Percentiles rank a stretch among this genome's conserved stretches.
These are phyloP conservation scores for Malassezia pachydermatis DNA, from an alignment of 1,284 basidiomycete species.

Conservation along the genomic window DNA sequence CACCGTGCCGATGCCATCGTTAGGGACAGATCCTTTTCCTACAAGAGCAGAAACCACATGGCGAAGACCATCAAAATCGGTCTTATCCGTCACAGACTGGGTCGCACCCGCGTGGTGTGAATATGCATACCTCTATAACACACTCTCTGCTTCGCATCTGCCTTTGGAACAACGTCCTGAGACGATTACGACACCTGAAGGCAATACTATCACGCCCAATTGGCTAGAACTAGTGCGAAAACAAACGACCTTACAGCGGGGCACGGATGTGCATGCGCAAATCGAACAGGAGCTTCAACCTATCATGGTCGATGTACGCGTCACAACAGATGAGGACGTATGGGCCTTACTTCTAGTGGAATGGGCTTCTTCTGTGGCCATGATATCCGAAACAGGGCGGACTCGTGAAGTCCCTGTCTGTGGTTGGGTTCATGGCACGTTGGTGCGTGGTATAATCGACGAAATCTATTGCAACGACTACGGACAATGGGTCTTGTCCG, in stretches of 20 bases:
- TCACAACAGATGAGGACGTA: constrained; percentile 57
- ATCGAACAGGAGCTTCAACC: constrained; percentile 66
- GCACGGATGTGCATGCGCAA: constrained; percentile 60
- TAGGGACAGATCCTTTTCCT: too few species aligned
- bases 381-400: too few species aligned
- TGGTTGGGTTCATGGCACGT: constrained; percentile 28
- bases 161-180: constrained; percentile 26
- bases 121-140: constrained; percentile 31
- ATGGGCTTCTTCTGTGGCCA: too few species aligned
- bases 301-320: constrained; percentile 53
- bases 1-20: too few species aligned
- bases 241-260: constrained; percentile 22
- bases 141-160: constrained; percentile 30
- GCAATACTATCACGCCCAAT: constrained; percentile 21
- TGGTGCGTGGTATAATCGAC: constrained; percentile 40
- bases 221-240: constrained; percentile 16
- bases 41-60: too few species aligned
- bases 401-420: constrained; percentile 36
- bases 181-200: constrained; percentile 29
- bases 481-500: constrained; percentile 14
- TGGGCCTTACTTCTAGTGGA: constrained; percentile 60
- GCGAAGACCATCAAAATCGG: too few species aligned
- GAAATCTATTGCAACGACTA: constrained; percentile 22
- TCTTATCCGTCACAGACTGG: constrained; percentile 41
- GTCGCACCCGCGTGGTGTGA: constrained; percentile 43